Conservation (phyloP, 2,329 filamentous ascomycete genomes). For the Arthrobotrys conoides region DNA sequence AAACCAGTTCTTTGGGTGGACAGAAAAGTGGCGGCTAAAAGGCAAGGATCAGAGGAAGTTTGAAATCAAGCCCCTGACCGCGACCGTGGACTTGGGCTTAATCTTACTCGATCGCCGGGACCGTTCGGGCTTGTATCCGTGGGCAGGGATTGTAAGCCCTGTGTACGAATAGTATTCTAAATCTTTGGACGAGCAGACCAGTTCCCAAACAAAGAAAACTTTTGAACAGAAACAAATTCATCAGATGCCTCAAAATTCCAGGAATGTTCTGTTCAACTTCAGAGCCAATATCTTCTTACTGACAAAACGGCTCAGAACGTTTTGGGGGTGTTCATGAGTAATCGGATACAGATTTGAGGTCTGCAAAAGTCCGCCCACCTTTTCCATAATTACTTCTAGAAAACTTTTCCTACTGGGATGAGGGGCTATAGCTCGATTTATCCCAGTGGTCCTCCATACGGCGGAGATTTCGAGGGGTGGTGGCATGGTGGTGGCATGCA, state of each 20-base stretch:
- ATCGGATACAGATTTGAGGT: conserved; percentile 7
- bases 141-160: conserved; percentile 47
- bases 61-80: conserved; percentile 57
- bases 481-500: conserved; percentile 32
- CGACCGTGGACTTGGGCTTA: conserved; percentile 59
- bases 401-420: conserved; percentile 34
- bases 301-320: not conserved
- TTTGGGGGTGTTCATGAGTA: conserved; percentile 28
- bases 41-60: conserved; percentile 45
- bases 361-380: conserved; percentile 7
- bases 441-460: conserved; percentile 9
- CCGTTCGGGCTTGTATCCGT: conserved; percentile 60
- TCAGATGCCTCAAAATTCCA: not conserved
- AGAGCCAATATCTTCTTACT: not conserved
- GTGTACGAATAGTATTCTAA: conserved; percentile 20
- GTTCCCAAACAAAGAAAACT: conserved; percentile 14
- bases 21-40: conserved; percentile 45
- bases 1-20: conserved; percentile 43
- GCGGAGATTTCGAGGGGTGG: conserved; percentile 59
- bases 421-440: conserved; percentile 40
- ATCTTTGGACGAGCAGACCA: conserved; percentile 18
- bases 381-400: conserved; percentile 31
- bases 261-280: not conserved
- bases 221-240: not conserved
- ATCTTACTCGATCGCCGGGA: conserved; percentile 60